A percentile compares a stretch with the other conserved stretches of the same genome.
Conservation (phyloP, 2,329 filamentous ascomycete genomes). For the Trichocomaceae sp. region DNA sequence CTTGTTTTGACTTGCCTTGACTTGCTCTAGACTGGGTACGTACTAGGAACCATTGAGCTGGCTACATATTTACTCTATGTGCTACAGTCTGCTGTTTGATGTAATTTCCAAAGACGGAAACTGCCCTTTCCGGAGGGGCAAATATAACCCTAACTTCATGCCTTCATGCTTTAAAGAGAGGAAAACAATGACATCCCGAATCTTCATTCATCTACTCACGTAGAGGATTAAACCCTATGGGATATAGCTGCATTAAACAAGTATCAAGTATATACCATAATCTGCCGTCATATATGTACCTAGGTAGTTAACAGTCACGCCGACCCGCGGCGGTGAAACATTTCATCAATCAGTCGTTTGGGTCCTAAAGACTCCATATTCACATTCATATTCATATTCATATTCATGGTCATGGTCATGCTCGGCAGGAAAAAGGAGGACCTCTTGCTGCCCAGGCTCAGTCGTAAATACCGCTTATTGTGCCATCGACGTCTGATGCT, state of each 20-base stretch:
- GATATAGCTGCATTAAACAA: too few species aligned
- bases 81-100: neutral
- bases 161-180: neutral
- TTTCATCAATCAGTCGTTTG: conserved; percentile 56
- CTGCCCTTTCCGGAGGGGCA: conserved; percentile 8
- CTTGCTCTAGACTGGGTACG: neutral
- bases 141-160: conserved; percentile 10
- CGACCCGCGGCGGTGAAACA: conserved; percentile 51
- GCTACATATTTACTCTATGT: neutral
- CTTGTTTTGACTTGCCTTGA: conserved; percentile 4
- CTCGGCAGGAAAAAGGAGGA: conserved; percentile 47
- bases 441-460: conserved; percentile 46
- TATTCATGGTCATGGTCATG: conserved; percentile 21
- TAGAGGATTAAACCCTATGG: too few species aligned
- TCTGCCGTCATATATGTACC: neutral
- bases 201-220: too few species aligned
- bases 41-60: neutral
- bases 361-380: conserved; percentile 55
- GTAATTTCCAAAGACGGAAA: conserved; percentile 9
- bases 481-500: conserved; percentile 77
- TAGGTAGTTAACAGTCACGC: conserved; percentile 6
- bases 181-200: too few species aligned
- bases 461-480: conserved; percentile 45
- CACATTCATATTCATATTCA: conserved; percentile 18
- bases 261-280: neutral